A percentile compares a stretch with the other conserved stretches of the same genome.
phyloP scores from a whole-genome alignment of 2,329 filamentous ascomycete genomes.

The Pseudogymnoascus verrucosus region DNA sequence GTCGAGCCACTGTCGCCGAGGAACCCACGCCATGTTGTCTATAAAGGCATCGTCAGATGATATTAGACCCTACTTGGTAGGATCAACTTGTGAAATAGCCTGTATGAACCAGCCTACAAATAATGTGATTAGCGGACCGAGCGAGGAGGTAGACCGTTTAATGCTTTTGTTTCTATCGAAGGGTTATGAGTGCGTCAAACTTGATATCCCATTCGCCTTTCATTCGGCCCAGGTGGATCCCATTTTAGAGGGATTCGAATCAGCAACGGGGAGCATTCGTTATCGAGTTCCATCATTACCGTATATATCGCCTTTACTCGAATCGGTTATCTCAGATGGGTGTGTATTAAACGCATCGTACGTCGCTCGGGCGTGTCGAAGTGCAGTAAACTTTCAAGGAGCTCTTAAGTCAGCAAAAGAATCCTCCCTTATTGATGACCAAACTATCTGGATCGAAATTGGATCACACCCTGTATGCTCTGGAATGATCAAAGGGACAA shows the following conservation, averaged over 20 bases:
- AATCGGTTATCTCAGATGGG: conserved; percentile 48
- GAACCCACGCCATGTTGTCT: conserved; percentile 59
- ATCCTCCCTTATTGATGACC: conserved; percentile 52
- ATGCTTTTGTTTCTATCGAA: conserved; percentile 38
- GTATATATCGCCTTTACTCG: conserved; percentile 59
- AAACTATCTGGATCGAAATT: conserved; percentile 62
- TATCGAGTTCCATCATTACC: conserved; percentile 49
- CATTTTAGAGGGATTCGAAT: conserved; percentile 51
- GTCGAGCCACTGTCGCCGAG: conserved; percentile 53
- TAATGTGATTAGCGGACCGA: conserved; percentile 58
- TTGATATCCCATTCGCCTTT: conserved; percentile 58
- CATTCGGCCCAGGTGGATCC: conserved; percentile 57
- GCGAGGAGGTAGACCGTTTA: conserved; percentile 44
- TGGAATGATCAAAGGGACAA: conserved; percentile 31
- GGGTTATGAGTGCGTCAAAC: conserved; percentile 49
- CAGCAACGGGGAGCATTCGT: conserved; percentile 40
- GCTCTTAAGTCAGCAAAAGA: conserved; percentile 51
- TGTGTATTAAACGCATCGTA: conserved; percentile 52
- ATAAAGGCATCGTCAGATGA: conserved; percentile 39
- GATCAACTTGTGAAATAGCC: conserved; percentile 45
- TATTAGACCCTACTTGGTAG: conserved; percentile 39
- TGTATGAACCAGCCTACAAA: conserved; percentile 69
- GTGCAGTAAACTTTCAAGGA: conserved; percentile 59
- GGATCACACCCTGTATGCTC: conserved; percentile 56
- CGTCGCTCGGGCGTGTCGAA: conserved; percentile 53